Evolutionary conservation across 1,284 basidiomycete species (phyloP), one percentile per base, ranked within the genome.

Genomic region (Puccinia polysora): DNA sequence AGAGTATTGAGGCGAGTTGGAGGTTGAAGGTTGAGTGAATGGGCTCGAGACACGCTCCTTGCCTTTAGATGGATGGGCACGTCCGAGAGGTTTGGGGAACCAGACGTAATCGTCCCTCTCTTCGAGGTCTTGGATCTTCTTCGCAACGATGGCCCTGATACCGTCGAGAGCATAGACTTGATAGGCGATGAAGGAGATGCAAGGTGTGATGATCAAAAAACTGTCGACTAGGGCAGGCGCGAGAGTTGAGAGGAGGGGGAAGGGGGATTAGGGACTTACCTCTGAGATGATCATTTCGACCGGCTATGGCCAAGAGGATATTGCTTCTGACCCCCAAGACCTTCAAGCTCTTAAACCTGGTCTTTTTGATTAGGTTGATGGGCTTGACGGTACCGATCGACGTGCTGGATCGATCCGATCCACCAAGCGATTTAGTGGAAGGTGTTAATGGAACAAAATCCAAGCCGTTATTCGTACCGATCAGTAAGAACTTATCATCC

Each of bases 271-370:
- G 2, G 30, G 0, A 38, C 65, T 38, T 38, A 73, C 71, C 71
- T 67, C 78, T 75, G 25, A 79, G 73, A 67, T 79, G 77, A 58
- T 79, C 78, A 55, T 77, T 78, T 1, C 77, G 55, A 2, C 78
- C 78, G 1, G 78, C 78, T 20, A 78, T 76, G 23, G 78, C 78
- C 18, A 79, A 67, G 28, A 79, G 63, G 43, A 78, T 75, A 70
- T 79, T 78, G 50, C 75, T 76, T 40, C 77, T 69, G 58, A 77
- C 75, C 69, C 67, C 74, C 0, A 79, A 73, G 0, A 79, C 74
- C 4, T 75, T 74, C 23, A 79, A 67, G 73, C 76, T 75, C 65
- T 76, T 76, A 70, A 79, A 79, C 18, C 75, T 60, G 2, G 77
- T 78, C 18, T 76, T 77, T 72, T 78, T 78, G 73, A 79, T 76